These are phyloP conservation scores for Euphorbia lathyris DNA, from an alignment of 345 rosid species.

Conservation along the genomic window DNA sequence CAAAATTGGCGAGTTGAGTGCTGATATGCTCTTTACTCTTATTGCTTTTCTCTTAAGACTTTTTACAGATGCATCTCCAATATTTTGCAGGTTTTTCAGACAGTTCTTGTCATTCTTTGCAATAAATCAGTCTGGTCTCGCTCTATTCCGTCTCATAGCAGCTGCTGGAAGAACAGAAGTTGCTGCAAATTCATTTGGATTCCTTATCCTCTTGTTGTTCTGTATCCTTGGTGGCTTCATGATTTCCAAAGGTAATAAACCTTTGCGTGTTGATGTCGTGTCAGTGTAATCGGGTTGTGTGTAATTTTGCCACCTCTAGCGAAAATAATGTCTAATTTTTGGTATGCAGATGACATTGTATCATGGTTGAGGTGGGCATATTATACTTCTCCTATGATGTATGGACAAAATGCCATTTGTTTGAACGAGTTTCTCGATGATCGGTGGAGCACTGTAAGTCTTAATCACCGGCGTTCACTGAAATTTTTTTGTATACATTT, in stretches of 20 bases:
- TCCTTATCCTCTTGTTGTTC: conserved; percentile 18
- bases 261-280: too few relatives aligned
- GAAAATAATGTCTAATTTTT: not conserved
- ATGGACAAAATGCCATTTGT: conserved; percentile 26
- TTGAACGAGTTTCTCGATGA: conserved; percentile 25
- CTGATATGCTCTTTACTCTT: too few relatives aligned
- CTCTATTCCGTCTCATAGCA: conserved; percentile 24
- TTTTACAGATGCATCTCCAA: too few relatives aligned
- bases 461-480: not conserved
- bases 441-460: conserved; percentile 21
- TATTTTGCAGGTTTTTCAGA: conserved; percentile 23
- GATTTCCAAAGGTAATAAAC: conserved; percentile 12
- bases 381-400: conserved; percentile 29
- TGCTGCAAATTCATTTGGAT: conserved; percentile 21
- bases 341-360: conserved; percentile 19
- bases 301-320: too few relatives aligned
- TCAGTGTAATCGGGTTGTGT: too few relatives aligned
- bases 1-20: too few relatives aligned
- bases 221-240: conserved; percentile 25
- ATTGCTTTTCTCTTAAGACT: too few relatives aligned
- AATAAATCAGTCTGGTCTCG: conserved; percentile 20
- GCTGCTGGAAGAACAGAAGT: conserved; percentile 23
- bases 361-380: conserved; percentile 28
- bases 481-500: not conserved
- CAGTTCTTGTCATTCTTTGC: conserved; percentile 21